Evolutionary conservation across 2,329 filamentous ascomycete species (phyloP), one percentile per base, ranked within the genome.

Genomic region (Fusarium napiforme): DNA sequence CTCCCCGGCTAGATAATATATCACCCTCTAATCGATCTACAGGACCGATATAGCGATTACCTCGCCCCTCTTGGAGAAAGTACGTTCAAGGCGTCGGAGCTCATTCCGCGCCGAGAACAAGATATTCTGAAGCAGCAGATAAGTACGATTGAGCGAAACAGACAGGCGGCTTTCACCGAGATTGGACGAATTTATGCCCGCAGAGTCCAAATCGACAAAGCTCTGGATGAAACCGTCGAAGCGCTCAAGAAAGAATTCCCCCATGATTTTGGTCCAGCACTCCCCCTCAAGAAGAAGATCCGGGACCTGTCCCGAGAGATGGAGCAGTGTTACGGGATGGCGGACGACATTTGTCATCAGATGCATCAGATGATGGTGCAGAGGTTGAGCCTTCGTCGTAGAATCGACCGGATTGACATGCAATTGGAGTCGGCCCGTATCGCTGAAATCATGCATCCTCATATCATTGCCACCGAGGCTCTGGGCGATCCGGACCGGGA

Each of bases 1-100:
- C 16, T 0, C n/a, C 0, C n/a, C 11, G 4, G 9, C 1, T 10
- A 4, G 0, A 18, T 1, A 45, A 18, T 0, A n/a, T 10, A n/a
- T n/a, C 21, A n/a, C 10, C 21, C 9, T 30, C 46, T 49, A 18
- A 32, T 21, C 3, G 5, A n/a, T 2, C 5, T 4, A 15, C 21
- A 32, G 46, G 28, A 11, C 4, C 0, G 7, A 0, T 49, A 6
- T 1, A 15, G 5, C 0, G 28, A 30, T 7, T 12, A 7, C 0
- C 46, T 49, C 2, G 21, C 21, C 0, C 9, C 28, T 5, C 19
- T 49, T 6, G 46, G 46, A 0, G 14, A n/a, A 2, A 30, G 9
- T 4, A 9, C 12, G 0, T 21, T 30, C 5, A 45, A 18, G 7
- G 42, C 16, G 5, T 8, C 16, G 5, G 42, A 45, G 4, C 10